Percentiles rank a stretch among this genome's conserved stretches.
Conservation (phyloP, 2,329 filamentous ascomycete species). For the Diaporthe helianthi region DNA sequence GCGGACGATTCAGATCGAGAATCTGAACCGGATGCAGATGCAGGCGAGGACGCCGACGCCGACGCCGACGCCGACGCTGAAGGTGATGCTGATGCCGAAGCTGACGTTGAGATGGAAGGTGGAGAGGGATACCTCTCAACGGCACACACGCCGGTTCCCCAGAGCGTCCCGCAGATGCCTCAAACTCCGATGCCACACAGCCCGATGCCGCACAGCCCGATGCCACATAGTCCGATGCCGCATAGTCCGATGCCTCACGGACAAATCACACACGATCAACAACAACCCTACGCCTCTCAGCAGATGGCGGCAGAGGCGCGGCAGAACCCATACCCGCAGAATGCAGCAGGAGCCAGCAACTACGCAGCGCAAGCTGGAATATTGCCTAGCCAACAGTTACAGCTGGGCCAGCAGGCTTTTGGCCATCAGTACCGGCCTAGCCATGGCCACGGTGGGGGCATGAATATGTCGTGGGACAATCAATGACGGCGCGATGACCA, state of each 20-base stretch:
- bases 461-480: constrained; percentile 31
- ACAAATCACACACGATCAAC: constrained; percentile 13
- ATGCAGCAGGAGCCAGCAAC: neutral
- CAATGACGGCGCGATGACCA: constrained; percentile 32
- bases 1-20: constrained; percentile 28
- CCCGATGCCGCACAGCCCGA: neutral
- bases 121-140: constrained; percentile 24
- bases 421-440: constrained; percentile 30
- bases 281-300: constrained; percentile 22
- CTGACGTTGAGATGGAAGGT: constrained; percentile 31
- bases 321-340: constrained; percentile 26
- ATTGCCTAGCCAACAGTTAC: constrained; percentile 32
- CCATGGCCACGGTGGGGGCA: constrained; percentile 25
- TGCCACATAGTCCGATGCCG: neutral
- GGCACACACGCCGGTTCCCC: constrained; percentile 21
- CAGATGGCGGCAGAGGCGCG: constrained; percentile 21
- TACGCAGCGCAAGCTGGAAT: constrained; percentile 20
- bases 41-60: constrained; percentile 26
- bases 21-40: constrained; percentile 25
- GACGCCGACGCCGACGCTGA: constrained; percentile 28
- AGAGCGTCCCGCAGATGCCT: constrained; percentile 15
- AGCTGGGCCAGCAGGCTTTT: constrained; percentile 30
- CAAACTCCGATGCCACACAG: constrained; percentile 6
- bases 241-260: neutral
- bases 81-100: constrained; percentile 25